phyloP scores from a whole-genome alignment of 768 basidiomycete genomes.

The Tulasnella sp. region DNA sequence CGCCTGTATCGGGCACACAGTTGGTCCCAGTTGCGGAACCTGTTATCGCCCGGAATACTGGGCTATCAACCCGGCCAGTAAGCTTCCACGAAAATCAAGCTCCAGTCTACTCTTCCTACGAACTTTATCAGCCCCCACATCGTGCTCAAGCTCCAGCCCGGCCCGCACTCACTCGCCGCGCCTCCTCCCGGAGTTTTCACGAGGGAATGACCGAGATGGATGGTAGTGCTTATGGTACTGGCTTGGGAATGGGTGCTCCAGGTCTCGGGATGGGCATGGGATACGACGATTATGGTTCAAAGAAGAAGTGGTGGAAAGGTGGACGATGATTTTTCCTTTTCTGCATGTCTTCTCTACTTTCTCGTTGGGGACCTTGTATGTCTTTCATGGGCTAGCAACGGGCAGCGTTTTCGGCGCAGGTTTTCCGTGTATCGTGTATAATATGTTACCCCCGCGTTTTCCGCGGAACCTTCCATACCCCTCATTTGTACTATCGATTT shows the following conservation, averaged over 20 bases:
- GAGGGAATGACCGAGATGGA: not conserved
- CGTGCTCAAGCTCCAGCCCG: not conserved
- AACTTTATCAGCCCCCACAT: constrained; percentile 5
- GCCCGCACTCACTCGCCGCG: not conserved
- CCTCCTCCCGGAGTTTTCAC: not conserved
- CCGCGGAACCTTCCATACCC: too few relatives aligned
- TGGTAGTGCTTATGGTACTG: constrained; percentile 9
- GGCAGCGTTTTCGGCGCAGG: too few relatives aligned
- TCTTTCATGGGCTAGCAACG: too few relatives aligned
- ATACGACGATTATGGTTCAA: not conserved
- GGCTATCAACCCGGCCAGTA: not conserved
- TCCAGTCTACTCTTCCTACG: constrained; percentile 12
- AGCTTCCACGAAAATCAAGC: constrained; percentile 1
- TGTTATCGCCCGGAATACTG: constrained; percentile 4
- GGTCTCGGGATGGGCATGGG: constrained; percentile 10
- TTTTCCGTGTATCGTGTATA: too few relatives aligned
- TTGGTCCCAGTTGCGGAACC: not conserved
- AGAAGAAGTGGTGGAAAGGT: constrained; percentile 11
- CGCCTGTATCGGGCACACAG: not conserved
- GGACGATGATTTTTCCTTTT: constrained; percentile 4
- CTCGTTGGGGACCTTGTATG: constrained; percentile 1
- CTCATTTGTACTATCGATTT: too few relatives aligned
- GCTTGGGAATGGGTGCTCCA: constrained; percentile 7
- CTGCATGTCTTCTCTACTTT: not conserved
- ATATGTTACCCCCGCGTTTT: too few relatives aligned